phyloP scores from a whole-genome alignment of 371 early-diverging fungal genomes.

The Actinomortierella ambigua region DNA sequence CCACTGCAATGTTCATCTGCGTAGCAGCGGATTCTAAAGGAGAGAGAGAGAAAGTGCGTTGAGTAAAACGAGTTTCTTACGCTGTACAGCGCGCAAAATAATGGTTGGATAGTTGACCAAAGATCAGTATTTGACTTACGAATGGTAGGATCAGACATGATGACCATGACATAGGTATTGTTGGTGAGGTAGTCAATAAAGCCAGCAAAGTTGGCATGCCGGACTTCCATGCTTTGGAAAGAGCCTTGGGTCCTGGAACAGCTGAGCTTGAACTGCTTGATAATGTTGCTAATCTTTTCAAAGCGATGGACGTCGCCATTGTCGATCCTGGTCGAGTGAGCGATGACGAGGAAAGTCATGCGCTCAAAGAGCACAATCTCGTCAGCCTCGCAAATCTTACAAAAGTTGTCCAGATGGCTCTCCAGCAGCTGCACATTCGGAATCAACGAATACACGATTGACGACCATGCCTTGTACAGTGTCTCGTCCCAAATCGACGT shows the following conservation, averaged over 20 bases:
- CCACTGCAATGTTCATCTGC: constrained; percentile 82
- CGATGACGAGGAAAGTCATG: constrained; percentile 93
- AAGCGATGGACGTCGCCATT: constrained; percentile 81
- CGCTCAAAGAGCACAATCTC: constrained; percentile 95
- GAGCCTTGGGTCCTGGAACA: constrained; percentile 86
- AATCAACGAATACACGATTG: constrained; percentile 92
- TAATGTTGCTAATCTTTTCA: constrained; percentile 92
- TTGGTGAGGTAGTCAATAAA: constrained; percentile 93
- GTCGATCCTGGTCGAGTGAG: constrained; percentile 65
- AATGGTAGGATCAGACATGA: constrained; percentile 88
- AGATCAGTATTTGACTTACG: constrained; percentile 63
- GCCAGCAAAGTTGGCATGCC: constrained; percentile 80
- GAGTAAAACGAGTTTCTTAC: neutral
- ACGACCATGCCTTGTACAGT: constrained; percentile 94
- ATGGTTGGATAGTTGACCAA: neutral
- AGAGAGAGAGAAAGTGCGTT: neutral
- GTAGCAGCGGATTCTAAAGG: constrained; percentile 83
- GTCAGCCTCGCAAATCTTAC: constrained; percentile 85
- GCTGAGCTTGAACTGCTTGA: constrained; percentile 91
- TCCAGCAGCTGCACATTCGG: constrained; percentile 89
- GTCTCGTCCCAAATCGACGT: constrained; percentile 98
- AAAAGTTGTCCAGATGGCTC: constrained; percentile 77
- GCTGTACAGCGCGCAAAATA: neutral
- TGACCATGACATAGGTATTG: constrained; percentile 93
- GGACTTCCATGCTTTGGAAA: constrained; percentile 90